Conservation (phyloP, 192 early-diverging fungal species). For the Coemansia sp. region DNA sequence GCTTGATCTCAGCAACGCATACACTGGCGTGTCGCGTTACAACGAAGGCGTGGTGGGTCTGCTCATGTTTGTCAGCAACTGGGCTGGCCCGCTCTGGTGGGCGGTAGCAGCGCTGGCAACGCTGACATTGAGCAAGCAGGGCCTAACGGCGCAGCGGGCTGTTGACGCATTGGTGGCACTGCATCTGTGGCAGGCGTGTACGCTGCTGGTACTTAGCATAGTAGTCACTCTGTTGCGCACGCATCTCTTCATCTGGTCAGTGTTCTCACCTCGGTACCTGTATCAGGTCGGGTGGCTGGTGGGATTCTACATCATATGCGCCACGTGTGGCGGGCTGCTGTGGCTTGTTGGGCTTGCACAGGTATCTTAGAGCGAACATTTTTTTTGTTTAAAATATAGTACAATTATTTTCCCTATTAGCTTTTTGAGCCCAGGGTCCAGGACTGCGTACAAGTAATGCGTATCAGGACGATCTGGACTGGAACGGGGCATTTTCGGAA, state of each 20-base stretch:
- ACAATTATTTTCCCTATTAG: neutral
- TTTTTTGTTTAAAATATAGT: neutral
- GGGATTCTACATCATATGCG: constrained; percentile 32
- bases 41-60: constrained; percentile 64
- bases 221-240: constrained; percentile 67
- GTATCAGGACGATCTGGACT: neutral
- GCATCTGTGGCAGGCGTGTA: constrained; percentile 53
- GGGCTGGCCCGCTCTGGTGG: constrained; percentile 75
- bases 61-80: constrained; percentile 73
- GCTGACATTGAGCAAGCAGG: constrained; percentile 4
- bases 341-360: constrained; percentile 23
- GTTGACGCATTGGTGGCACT: constrained; percentile 21
- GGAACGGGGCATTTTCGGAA: neutral
- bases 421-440: neutral
- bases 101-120: constrained; percentile 51
- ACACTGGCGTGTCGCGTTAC: constrained; percentile 73
- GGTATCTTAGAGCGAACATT: neutral
- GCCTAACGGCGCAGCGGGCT: neutral
- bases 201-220: constrained; percentile 62
- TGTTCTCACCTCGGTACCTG: constrained; percentile 81
- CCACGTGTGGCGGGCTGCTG: constrained; percentile 26
- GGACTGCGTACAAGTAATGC: neutral
- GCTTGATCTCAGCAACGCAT: constrained; percentile 77
- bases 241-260: constrained; percentile 84
- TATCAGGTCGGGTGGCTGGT: constrained; percentile 75